phyloP scores from a whole-genome alignment of 768 basidiomycete species.

The Pleurotus tuoliensis region DNA sequence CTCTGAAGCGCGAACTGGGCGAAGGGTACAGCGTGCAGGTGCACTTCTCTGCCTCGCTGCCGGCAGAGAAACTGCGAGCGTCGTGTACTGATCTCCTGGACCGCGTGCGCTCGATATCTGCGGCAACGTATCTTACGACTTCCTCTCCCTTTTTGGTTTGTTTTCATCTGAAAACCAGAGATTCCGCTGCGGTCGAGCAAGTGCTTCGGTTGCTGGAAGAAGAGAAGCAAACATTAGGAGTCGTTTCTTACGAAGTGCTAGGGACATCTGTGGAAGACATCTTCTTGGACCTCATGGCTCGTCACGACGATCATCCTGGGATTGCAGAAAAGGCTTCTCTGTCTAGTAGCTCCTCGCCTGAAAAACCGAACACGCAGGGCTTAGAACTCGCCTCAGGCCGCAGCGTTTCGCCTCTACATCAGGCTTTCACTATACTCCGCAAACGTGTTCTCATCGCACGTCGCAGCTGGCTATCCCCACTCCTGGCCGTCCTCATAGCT shows the following conservation, averaged over 20 bases:
- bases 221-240: conserved; percentile 29
- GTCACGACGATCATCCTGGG: conserved; percentile 19
- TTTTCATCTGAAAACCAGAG: conserved; percentile 62
- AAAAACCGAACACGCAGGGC: conserved; percentile 15
- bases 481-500: conserved; percentile 49
- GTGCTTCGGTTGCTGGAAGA: conserved; percentile 54
- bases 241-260: conserved; percentile 60
- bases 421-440: conserved; percentile 70
- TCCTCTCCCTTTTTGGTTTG: conserved; percentile 39
- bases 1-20: conserved; percentile 68
- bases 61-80: conserved; percentile 25
- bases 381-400: conserved; percentile 50
- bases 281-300: conserved; percentile 68
- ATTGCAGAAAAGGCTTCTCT: conserved; percentile 11
- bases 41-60: conserved; percentile 29
- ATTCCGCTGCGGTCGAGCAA: conserved; percentile 46
- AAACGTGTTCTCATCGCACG: conserved; percentile 64
- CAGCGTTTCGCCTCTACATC: conserved; percentile 50
- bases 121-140: conserved; percentile 37
- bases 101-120: conserved; percentile 40
- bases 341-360: conserved; percentile 10
- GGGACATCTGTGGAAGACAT: conserved; percentile 81
- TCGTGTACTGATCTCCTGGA: conserved; percentile 31
- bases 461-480: conserved; percentile 65
- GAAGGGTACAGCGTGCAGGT: conserved; percentile 68